Evolutionary conservation across 176 grass and related monocot species (phyloP).

Genomic region (Puccinellia tenuiflora): DNA sequence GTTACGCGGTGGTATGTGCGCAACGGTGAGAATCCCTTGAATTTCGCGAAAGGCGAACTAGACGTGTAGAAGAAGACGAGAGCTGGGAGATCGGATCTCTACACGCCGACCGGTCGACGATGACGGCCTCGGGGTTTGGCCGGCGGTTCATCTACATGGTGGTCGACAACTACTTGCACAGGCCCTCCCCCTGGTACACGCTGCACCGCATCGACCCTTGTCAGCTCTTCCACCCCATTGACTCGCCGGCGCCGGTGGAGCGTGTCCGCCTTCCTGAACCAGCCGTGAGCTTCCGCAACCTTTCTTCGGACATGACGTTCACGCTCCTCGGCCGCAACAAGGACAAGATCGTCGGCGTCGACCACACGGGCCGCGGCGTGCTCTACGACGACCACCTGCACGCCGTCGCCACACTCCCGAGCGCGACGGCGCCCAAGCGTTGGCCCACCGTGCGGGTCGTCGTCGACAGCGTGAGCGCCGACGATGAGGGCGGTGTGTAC

Average conservation of each 20-base stretch:
- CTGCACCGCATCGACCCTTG: not conserved
- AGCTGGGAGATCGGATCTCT: not conserved
- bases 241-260: not conserved
- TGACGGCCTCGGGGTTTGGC: not conserved
- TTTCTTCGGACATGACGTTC: not conserved
- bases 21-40: too few relatives aligned
- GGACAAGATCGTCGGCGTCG: not conserved
- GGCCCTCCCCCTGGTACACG: not conserved
- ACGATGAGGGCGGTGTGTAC: not conserved
- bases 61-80: too few relatives aligned
- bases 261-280: not conserved
- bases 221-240: not conserved
- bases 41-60: too few relatives aligned
- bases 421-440: not conserved
- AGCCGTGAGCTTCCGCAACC: not conserved
- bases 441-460: not conserved
- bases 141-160: not conserved
- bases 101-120: not conserved
- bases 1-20: too few relatives aligned
- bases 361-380: not conserved
- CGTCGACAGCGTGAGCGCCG: not conserved
- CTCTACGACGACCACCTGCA: not conserved
- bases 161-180: not conserved
- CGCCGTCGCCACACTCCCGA: not conserved
- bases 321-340: not conserved